Evolutionary conservation across 208 protist species (phyloP).

Genomic region (Angomonas ambiguus): DNA sequence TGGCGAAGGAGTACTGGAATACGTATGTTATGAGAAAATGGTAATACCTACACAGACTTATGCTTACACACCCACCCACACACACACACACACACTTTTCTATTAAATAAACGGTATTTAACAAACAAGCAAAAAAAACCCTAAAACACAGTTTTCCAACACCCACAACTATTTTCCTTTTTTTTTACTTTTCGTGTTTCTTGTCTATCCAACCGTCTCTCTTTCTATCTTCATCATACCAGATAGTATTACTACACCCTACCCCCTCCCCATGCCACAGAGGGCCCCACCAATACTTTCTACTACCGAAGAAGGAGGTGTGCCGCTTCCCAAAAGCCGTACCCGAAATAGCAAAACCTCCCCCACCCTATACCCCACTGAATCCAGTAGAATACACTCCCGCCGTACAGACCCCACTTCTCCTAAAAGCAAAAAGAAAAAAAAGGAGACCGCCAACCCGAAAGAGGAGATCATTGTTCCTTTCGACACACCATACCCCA

Average conservation of each 20-base stretch:
- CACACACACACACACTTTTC: neutral
- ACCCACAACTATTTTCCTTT: conserved; percentile 8
- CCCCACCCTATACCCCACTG: neutral
- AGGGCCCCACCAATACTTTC: neutral
- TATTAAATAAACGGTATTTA: conserved; percentile 14
- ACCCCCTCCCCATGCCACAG: too few relatives aligned
- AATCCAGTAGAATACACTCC: neutral
- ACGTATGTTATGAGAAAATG: conserved; percentile 82
- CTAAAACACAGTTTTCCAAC: neutral
- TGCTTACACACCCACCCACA: neutral
- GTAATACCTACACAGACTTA: conserved; percentile 23
- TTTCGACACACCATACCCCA: neutral
- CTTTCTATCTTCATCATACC: conserved; percentile 8
- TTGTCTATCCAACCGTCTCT: conserved; percentile 14
- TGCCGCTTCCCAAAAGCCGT: neutral
- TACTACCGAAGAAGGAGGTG: neutral
- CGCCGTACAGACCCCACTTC: too few relatives aligned
- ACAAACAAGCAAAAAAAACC: neutral
- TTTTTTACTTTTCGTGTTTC: conserved; percentile 14
- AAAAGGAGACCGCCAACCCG: neutral
- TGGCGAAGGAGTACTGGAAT: conserved; percentile 90
- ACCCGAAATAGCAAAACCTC: neutral
- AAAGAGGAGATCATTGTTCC: neutral
- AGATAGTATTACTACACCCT: too few relatives aligned
- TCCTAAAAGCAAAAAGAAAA: neutral